Percentiles rank a stretch among this genome's conserved stretches.
Conservation (phyloP, 345 rosid genomes). For the Populus alba region DNA sequence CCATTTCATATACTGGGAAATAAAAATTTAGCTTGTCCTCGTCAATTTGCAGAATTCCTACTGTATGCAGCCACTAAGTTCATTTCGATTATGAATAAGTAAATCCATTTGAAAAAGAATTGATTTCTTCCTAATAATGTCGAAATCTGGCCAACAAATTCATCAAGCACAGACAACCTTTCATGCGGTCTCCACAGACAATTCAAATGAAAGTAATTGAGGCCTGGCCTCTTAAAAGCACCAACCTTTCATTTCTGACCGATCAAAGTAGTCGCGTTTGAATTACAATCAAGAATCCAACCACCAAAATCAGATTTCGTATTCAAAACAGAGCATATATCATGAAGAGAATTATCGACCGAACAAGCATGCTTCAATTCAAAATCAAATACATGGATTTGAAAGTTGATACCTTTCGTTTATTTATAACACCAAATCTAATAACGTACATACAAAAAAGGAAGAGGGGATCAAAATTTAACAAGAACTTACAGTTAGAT, state of each 20-base stretch:
- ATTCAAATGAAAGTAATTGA: background rate
- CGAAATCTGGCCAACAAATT: background rate
- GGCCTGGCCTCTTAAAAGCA: background rate
- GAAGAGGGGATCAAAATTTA: conserved; percentile 2
- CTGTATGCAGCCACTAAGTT: background rate
- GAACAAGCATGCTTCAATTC: background rate
- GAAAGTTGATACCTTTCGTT: background rate
- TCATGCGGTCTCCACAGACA: background rate
- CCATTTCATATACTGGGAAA: background rate
- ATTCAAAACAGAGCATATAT: background rate
- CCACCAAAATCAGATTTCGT: background rate
- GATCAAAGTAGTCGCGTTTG: background rate
- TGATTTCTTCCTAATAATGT: background rate
- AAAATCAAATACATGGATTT: background rate
- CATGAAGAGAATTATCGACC: background rate
- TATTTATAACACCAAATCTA: background rate
- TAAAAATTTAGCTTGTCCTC: background rate
- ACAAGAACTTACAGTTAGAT: conserved; percentile 20
- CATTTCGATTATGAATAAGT: background rate
- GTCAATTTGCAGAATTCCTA: background rate
- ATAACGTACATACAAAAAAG: background rate
- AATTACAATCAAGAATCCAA: background rate
- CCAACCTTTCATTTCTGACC: background rate
- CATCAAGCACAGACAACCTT: background rate
- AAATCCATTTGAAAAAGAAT: background rate